Base-by-base conservation (phyloP, 1,139 yeast species). In the Debaryomyces psychrophilus region DNA sequence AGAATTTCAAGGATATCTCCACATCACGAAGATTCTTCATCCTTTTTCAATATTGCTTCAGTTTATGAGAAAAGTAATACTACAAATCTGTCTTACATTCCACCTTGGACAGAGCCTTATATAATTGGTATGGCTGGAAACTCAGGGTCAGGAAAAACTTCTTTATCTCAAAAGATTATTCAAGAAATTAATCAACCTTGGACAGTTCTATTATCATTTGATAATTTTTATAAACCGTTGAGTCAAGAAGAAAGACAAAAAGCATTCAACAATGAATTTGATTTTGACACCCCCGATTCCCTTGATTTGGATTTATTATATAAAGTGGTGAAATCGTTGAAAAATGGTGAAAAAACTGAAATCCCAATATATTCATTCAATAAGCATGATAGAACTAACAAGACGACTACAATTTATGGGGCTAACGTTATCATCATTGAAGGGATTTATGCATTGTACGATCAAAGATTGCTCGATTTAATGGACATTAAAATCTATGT, bases 31-130 rank as follows among this genome's bases (percentile, higher is more conserved):
- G 59, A 52, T 25, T 49, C 58, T 2, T 62, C 52, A 28, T 53
- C 52, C 8, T 38, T 38, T 18, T 38, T 38, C 22, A 38, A 28
- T 20, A 26, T 29, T 9, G 27, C 33, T 9, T 18, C 41, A 11
- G 31, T 17, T 17, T 22, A 28, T 7, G 34, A 20, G 5, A 20
- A 11, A 14, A 8, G n/a, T 8, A 38, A 28, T 8, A n/a, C 20
- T 28, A 18, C 17, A 3, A 34, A 37, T 20, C 29, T 66, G 23
- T 87, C 22, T 20, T 20, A 88, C 60, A 79, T 81, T 12, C 98
- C 98, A 2, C 98, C 98, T 20, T 93, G 98, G 98, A 85, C 90
- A 2, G 90, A 90, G 50, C 98, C 98, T 0, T 93, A 90, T 61
- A 84, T 93, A 43, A 92, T 93, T 52, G 99, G 97, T 5, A 82